A percentile compares a stretch with the other conserved stretches of the same genome.
Evolutionary conservation across 768 basidiomycete genomes (phyloP).

Genomic region (Mycena filopes): DNA sequence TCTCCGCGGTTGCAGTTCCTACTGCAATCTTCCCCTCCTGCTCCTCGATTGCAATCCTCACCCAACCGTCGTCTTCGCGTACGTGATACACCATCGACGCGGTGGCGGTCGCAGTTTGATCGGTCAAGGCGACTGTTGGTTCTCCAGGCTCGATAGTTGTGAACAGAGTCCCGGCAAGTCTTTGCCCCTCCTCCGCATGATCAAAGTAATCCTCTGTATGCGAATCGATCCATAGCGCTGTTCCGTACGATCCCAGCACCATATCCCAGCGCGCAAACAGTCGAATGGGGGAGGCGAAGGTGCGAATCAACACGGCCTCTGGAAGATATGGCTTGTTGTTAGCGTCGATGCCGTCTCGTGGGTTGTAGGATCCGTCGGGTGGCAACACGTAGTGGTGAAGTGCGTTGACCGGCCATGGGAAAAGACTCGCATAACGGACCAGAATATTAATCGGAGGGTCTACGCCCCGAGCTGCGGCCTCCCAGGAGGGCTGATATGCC

Average conservation of each 20-base stretch:
- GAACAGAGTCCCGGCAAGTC: constrained; percentile 61
- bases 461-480: constrained; percentile 21
- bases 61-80: constrained; percentile 62
- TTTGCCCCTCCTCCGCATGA: constrained; percentile 63
- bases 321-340: constrained; percentile 59
- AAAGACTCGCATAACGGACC: constrained; percentile 67
- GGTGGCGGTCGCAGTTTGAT: constrained; percentile 41
- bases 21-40: constrained; percentile 58
- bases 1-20: constrained; percentile 56
- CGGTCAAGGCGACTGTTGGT: constrained; percentile 38
- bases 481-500: constrained; percentile 43
- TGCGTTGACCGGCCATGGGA: constrained; percentile 76
- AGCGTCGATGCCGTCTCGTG: constrained; percentile 36
- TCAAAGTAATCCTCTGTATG: constrained; percentile 63
- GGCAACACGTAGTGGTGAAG: constrained; percentile 70
- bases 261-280: constrained; percentile 66
- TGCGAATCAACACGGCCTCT: constrained; percentile 46
- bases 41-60: constrained; percentile 57
- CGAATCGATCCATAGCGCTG: constrained; percentile 73
- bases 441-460: constrained; percentile 59
- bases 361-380: constrained; percentile 53
- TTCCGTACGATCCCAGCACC: constrained; percentile 66
- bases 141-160: constrained; percentile 33
- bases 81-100: constrained; percentile 57
- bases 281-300: constrained; percentile 65